These are phyloP conservation scores for Copromyces sp. DNA, from an alignment of 495 filamentous ascomycete genomes.

Conservation along the genomic window DNA sequence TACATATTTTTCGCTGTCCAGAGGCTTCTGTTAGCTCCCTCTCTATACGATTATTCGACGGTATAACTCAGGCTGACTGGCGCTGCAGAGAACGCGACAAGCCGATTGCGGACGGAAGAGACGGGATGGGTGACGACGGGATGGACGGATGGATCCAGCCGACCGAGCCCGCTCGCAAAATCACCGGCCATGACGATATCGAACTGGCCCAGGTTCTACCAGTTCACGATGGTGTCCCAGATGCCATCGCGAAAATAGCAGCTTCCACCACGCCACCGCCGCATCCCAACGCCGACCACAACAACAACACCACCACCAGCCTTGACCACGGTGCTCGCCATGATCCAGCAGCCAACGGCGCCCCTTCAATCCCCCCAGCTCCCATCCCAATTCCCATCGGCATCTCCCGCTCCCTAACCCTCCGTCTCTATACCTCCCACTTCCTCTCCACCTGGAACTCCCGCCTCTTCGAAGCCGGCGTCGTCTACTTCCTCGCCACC, in stretches of 20 bases:
- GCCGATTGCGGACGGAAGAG: neutral
- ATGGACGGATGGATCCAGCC: neutral
- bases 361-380: neutral
- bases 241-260: neutral
- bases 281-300: neutral
- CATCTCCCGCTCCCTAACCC: conserved; percentile 7
- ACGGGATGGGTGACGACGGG: neutral
- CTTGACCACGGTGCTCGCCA: neutral
- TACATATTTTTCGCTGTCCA: neutral
- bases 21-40: too few species aligned
- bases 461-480: conserved; percentile 56
- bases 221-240: neutral
- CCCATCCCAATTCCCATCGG: neutral
- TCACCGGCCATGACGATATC: neutral
- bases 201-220: neutral
- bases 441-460: conserved; percentile 64
- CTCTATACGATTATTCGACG: rapidly evolving
- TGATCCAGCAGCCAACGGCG: neutral
- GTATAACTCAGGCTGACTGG: neutral
- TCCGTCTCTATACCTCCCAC: conserved; percentile 38
- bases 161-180: neutral
- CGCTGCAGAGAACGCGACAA: neutral
- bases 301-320: too few species aligned
- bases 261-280: neutral
- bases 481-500: conserved; percentile 49